Percentiles rank a stretch among this genome's conserved stretches.
Evolutionary conservation across 192 early-diverging fungal genomes (phyloP).

Genomic region (Paraglomus brasilianum): DNA sequence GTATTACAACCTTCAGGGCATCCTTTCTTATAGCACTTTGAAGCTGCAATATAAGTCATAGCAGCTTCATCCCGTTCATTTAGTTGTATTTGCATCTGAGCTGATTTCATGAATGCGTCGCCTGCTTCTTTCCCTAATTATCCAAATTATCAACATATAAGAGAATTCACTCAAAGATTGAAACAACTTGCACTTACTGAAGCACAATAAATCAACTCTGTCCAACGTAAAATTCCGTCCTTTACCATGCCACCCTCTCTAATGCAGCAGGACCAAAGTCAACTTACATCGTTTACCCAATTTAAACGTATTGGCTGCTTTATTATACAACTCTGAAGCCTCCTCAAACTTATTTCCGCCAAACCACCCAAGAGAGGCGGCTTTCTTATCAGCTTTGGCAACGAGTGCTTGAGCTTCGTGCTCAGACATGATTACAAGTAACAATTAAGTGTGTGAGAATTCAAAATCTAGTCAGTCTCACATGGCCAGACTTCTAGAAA

Average conservation of each 20-base stretch:
- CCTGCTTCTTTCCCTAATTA: constrained; percentile 86
- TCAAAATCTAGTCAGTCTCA: too few relatives aligned
- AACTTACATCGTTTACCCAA: constrained; percentile 83
- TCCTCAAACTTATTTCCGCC: constrained; percentile 89
- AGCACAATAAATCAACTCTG: not conserved
- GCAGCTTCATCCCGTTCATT: constrained; percentile 87
- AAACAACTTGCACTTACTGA: not conserved
- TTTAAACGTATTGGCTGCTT: constrained; percentile 93
- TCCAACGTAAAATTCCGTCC: not conserved
- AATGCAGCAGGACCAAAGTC: not conserved
- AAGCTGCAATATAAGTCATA: constrained; percentile 77
- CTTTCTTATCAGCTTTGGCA: constrained; percentile 70
- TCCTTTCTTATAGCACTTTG: constrained; percentile 87
- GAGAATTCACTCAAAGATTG: not conserved
- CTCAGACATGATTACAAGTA: constrained; percentile 48
- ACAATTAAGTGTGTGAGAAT: not conserved
- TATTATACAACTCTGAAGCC: constrained; percentile 88
- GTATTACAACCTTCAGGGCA: constrained; percentile 62
- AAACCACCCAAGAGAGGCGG: constrained; percentile 60
- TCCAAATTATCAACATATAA: constrained; percentile 15
- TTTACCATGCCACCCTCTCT: not conserved
- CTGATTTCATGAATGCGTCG: constrained; percentile 86
- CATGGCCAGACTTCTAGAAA: too few relatives aligned
- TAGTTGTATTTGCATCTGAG: constrained; percentile 70
- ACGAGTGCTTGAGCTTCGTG: constrained; percentile 60